Percentiles rank a stretch among this genome's conserved stretches.
phyloP scores from a whole-genome alignment of 2,329 filamentous ascomycete genomes.

The Penicillium decumbens region DNA sequence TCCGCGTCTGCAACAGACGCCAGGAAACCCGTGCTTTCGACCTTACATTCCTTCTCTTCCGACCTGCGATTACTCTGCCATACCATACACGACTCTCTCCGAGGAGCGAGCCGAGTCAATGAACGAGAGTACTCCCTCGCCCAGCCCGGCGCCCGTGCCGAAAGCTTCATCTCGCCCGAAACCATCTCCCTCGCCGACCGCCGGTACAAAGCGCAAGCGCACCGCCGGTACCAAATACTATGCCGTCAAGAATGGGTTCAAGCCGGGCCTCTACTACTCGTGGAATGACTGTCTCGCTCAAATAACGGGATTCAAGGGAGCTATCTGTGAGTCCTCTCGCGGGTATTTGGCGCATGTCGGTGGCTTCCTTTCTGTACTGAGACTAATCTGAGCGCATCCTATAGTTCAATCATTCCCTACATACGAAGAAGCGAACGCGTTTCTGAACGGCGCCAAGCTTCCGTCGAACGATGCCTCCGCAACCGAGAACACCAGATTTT shows the following conservation, averaged over 20 bases:
- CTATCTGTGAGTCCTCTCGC: constrained; percentile 56
- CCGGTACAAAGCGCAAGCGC: constrained; percentile 55
- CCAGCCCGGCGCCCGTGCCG: constrained; percentile 30
- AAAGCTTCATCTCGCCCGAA: constrained; percentile 26
- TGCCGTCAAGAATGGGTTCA: constrained; percentile 57
- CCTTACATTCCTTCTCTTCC: not conserved
- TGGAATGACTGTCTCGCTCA: constrained; percentile 61
- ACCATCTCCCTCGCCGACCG: constrained; percentile 30
- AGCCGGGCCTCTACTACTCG: constrained; percentile 59
- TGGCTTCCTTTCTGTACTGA: not conserved
- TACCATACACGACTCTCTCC: constrained; percentile 1
- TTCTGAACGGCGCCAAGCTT: constrained; percentile 59
- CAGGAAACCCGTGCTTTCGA: constrained; percentile 1
- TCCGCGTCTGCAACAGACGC: constrained; percentile 12
- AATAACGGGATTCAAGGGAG: constrained; percentile 60
- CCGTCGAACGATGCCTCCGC: constrained; percentile 33
- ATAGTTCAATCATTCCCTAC: constrained; percentile 75
- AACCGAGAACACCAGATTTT: constrained; percentile 49
- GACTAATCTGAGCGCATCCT: not conserved
- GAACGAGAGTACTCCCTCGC: constrained; percentile 34
- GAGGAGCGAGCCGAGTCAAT: constrained; percentile 17
- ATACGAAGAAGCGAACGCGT: constrained; percentile 71
- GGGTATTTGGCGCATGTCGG: not conserved
- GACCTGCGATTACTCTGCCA: not conserved
- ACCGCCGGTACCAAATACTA: constrained; percentile 55